Base-by-base conservation (phyloP, 1,139 yeast species). In the Suhomyces anneliseae region DNA sequence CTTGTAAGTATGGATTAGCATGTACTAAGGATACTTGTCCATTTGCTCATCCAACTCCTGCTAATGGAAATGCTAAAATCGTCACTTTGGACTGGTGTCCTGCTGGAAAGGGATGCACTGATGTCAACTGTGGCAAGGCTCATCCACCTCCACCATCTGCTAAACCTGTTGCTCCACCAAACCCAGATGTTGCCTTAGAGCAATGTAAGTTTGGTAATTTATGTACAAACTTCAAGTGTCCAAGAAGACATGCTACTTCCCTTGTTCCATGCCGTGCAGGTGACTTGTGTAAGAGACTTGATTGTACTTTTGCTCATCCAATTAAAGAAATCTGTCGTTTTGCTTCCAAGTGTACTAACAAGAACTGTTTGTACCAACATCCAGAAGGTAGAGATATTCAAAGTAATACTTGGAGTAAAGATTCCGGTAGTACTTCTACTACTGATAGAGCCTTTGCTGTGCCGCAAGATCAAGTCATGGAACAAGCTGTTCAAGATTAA, bases 1-100 rank as follows among this genome's bases (percentile, higher is more conserved):
- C 85, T 37, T 90, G 97, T 72, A 87, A 86, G 64, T 90, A 79
- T 65, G 95, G 93, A 36, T 73, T 78, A 32, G 69, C 82, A 45
- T 90, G 97, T 66, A 74, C 87, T 31, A 87, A 87, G 60, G 90
- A 83, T 51, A 68, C 79, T 52, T 90, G 97, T 70, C 90, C 90
- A 27, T 89, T 85, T 70, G 96, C 92, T 29, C 97, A 90, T 61
- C 96, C 97, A 41, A 88, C 96, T 1, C 95, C 95, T 1, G 87
- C 90, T 12, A 88, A 87, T 64, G 81, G 78, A 49, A 81, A 79
- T 49, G 90, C 90, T 26, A 82, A 83, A 56, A 89, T 90, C 35
- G 72, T 79, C 26, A 77, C 78, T 19, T 70, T 82, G 47, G 85
- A 83, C 54, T 88, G 96, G 95, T 90, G 97, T 70, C 72, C 83